Evolutionary conservation across 768 basidiomycete species (phyloP).

Genomic region (Tricholoma furcatifolium): DNA sequence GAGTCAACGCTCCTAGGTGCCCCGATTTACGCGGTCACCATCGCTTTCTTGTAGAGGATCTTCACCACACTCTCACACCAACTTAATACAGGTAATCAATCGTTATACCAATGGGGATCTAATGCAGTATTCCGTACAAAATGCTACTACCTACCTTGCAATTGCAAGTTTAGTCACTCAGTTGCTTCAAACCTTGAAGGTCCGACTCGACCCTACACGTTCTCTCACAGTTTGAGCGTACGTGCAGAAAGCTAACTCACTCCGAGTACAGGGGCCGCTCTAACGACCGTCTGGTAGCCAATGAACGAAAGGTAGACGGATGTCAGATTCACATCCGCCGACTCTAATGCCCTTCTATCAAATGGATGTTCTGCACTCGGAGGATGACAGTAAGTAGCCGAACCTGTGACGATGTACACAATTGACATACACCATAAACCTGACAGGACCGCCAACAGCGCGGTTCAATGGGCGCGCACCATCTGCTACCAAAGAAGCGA

Average conservation of each 20-base stretch:
- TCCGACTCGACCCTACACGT: too few relatives aligned
- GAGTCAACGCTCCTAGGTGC: neutral
- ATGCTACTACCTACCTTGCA: too few relatives aligned
- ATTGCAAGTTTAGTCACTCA: too few relatives aligned
- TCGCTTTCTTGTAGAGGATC: neutral
- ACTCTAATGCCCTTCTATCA: neutral
- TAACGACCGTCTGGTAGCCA: too few relatives aligned
- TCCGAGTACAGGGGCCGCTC: too few relatives aligned
- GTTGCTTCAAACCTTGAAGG: too few relatives aligned
- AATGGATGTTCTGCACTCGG: neutral
- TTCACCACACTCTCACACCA: neutral
- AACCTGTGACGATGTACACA: neutral
- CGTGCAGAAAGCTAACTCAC: too few relatives aligned
- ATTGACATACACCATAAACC: neutral
- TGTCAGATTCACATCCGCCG: neutral
- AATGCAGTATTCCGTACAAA: too few relatives aligned
- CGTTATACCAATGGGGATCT: neutral
- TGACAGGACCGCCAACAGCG: neutral
- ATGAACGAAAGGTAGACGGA: neutral
- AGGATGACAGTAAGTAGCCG: neutral
- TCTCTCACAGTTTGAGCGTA: too few relatives aligned
- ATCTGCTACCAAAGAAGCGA: neutral
- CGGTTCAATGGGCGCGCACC: neutral
- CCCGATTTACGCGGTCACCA: conserved; percentile 1
- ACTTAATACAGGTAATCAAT: conserved; percentile 3